Evolutionary conservation across 108 stramenopile species (phyloP).

Genomic region (Skeletonema grethae): DNA sequence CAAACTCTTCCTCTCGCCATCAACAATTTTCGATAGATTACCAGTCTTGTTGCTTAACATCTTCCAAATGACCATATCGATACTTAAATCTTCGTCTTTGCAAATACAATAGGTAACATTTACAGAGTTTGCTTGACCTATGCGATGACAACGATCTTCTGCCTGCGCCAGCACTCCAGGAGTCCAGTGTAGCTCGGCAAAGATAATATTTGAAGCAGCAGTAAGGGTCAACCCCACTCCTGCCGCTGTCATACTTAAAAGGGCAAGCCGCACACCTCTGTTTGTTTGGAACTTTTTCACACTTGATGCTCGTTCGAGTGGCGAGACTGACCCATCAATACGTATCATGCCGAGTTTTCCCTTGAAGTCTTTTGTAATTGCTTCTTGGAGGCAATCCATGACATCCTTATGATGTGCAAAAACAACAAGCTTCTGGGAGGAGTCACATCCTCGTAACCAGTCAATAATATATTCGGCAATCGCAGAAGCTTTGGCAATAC

Average conservation of each 20-base stretch:
- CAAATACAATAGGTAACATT: constrained; percentile 87
- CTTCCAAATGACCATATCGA: constrained; percentile 79
- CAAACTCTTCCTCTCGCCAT: constrained; percentile 57
- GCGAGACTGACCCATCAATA: constrained; percentile 82
- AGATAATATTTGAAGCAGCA: constrained; percentile 70
- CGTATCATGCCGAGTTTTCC: constrained; percentile 72
- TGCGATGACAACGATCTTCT: constrained; percentile 95
- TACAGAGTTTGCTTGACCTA: constrained; percentile 81
- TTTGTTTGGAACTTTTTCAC: constrained; percentile 87
- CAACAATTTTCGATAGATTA: constrained; percentile 68
- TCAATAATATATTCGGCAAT: constrained; percentile 75
- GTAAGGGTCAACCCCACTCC: constrained; percentile 93
- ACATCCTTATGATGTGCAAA: constrained; percentile 93
- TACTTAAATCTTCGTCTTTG: constrained; percentile 55
- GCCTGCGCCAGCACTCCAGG: constrained; percentile 91
- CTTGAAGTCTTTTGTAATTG: constrained; percentile 57
- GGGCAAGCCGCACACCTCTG: constrained; percentile 62
- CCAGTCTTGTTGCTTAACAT: constrained; percentile 76
- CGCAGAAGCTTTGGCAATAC: constrained; percentile 76
- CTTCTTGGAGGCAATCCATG: constrained; percentile 68
- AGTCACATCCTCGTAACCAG: constrained; percentile 69
- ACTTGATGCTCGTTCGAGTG: constrained; percentile 74
- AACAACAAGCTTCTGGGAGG: constrained; percentile 75
- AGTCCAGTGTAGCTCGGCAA: constrained; percentile 89
- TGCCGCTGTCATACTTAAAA: constrained; percentile 91